These are phyloP conservation scores for Tremella fuciformis DNA, from an alignment of 768 basidiomycete genomes.

Conservation along the genomic window DNA sequence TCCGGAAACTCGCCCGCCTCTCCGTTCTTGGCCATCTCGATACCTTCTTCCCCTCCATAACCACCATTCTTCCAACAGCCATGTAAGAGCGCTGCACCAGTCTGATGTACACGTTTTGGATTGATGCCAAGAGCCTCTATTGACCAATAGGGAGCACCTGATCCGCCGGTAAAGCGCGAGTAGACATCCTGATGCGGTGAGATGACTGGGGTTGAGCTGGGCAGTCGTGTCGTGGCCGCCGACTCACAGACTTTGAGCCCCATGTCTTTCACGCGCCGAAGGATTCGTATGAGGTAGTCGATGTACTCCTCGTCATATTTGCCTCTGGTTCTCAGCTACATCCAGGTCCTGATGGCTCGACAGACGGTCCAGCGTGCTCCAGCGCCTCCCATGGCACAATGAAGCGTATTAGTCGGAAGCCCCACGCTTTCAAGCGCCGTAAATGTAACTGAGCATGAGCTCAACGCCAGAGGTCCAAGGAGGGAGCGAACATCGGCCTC, in stretches of 20 bases:
- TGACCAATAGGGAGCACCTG: conserved; percentile 93
- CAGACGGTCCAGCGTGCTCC: conserved; percentile 93
- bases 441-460: conserved; percentile 69
- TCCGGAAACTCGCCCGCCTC: conserved; percentile 34
- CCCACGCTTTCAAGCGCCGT: conserved; percentile 82
- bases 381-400: conserved; percentile 92
- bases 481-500: conserved; percentile 56
- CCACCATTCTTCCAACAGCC: conserved; percentile 24
- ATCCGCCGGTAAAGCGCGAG: conserved; percentile 92
- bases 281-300: conserved; percentile 80
- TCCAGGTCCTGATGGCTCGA: conserved; percentile 32
- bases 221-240: neutral
- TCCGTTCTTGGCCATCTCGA: conserved; percentile 19
- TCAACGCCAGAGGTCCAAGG: neutral
- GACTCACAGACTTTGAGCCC: conserved; percentile 65
- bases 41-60: conserved; percentile 34
- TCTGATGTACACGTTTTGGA: conserved; percentile 57
- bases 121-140: conserved; percentile 81
- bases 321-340: conserved; percentile 59
- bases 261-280: conserved; percentile 86
- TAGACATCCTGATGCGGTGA: conserved; percentile 98
- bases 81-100: conserved; percentile 36
- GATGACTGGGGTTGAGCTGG: conserved; percentile 60
- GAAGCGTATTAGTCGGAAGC: conserved; percentile 79
- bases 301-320: conserved; percentile 88